These are phyloP conservation scores for Solanum stenotomum DNA, from an alignment of 257 asterid species.

Conservation along the genomic window DNA sequence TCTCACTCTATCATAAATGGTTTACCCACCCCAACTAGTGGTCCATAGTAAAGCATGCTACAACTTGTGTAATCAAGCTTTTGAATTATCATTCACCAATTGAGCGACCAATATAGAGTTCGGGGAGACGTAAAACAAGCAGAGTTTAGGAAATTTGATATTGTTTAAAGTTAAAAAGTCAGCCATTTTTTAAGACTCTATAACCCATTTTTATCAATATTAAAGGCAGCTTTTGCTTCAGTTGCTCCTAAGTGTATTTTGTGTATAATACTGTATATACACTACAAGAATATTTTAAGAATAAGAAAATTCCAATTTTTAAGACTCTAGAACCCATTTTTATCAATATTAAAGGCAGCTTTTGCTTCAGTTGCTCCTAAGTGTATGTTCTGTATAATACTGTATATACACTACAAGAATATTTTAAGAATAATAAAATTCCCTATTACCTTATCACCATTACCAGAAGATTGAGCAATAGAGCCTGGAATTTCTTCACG, in stretches of 20 bases:
- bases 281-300: neutral
- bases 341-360: neutral
- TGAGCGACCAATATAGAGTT: neutral
- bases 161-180: neutral
- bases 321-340: neutral
- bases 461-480: constrained; percentile 25
- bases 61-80: neutral
- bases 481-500: constrained; percentile 46
- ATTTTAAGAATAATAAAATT: neutral
- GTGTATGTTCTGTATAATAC: neutral
- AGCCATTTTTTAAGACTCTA: neutral
- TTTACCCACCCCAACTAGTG: neutral
- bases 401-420: neutral
- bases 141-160: neutral
- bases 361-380: neutral
- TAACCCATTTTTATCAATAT: neutral
- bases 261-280: neutral
- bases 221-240: neutral
- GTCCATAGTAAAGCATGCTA: neutral
- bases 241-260: neutral
- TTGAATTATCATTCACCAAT: neutral
- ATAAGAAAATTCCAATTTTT: neutral
- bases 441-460: constrained; percentile 49
- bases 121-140: neutral
- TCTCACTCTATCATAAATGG: neutral